These are phyloP conservation scores for Curvularia verruculosa DNA, from an alignment of 2,329 filamentous ascomycete species.

Conservation along the genomic window DNA sequence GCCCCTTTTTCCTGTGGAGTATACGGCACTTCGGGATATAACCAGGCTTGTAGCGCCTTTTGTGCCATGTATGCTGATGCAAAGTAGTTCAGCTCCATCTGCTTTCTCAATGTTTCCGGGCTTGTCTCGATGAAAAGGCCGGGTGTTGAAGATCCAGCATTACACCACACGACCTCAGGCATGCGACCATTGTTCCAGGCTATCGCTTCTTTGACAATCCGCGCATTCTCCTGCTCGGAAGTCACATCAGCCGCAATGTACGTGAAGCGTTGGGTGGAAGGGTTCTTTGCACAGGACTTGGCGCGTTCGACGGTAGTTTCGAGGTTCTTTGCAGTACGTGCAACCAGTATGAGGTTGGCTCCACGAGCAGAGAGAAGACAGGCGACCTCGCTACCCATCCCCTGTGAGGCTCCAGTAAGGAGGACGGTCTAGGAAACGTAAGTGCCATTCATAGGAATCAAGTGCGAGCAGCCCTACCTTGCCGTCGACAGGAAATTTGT, in stretches of 20 bases:
- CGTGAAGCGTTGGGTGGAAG: conserved; percentile 76
- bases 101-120: conserved; percentile 68
- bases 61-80: conserved; percentile 85
- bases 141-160: conserved; percentile 77
- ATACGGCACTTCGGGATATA: conserved; percentile 53
- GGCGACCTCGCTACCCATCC: conserved; percentile 81
- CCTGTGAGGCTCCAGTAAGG: conserved; percentile 90
- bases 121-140: conserved; percentile 78
- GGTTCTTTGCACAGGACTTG: conserved; percentile 69
- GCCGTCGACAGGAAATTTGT: conserved; percentile 84
- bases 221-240: conserved; percentile 68
- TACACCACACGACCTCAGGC: conserved; percentile 90
- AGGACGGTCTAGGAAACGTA: conserved; percentile 72
- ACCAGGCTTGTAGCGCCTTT: conserved; percentile 77
- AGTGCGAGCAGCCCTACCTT: conserved; percentile 62
- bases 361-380: conserved; percentile 79
- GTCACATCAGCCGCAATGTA: conserved; percentile 85
- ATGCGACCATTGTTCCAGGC: conserved; percentile 75
- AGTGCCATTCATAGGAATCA: not conserved
- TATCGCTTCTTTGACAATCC: conserved; percentile 73
- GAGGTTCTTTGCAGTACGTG: conserved; percentile 78
- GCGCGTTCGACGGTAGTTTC: conserved; percentile 70
- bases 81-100: conserved; percentile 95
- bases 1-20: conserved; percentile 38
- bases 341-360: conserved; percentile 84